Evolutionary conservation across 2,329 filamentous ascomycete species (phyloP).

Genomic region (Exserohilum turcica): DNA sequence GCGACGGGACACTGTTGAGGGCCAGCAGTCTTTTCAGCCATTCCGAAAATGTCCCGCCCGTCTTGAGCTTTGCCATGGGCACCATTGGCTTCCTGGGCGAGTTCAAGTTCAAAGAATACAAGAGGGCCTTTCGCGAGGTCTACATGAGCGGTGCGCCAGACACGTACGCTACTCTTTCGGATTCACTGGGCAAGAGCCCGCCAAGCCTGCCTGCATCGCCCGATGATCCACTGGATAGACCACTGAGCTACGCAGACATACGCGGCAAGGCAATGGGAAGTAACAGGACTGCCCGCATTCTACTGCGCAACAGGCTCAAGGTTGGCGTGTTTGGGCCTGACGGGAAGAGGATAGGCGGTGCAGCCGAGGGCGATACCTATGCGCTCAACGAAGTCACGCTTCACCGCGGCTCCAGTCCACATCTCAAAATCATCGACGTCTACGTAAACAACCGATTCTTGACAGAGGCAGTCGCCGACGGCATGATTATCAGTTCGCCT

Average conservation of each 20-base stretch:
- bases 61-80: slow-evolving; percentile 96
- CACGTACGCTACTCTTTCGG: slow-evolving; percentile 63
- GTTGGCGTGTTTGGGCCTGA: slow-evolving; percentile 80
- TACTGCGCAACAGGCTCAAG: slow-evolving; percentile 84
- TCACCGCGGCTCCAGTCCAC: slow-evolving; percentile 86
- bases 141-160: slow-evolving; percentile 76
- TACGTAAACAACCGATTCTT: slow-evolving; percentile 87
- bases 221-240: slow-evolving; percentile 42
- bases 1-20: slow-evolving; percentile 87
- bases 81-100: slow-evolving; percentile 93
- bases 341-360: slow-evolving; percentile 56
- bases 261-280: slow-evolving; percentile 82
- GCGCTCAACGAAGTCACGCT: slow-evolving; percentile 96
- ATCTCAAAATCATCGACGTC: slow-evolving; percentile 89
- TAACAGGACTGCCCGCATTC: slow-evolving; percentile 74
- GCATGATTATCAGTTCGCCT: slow-evolving; percentile 90
- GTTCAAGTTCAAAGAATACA: slow-evolving; percentile 94
- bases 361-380: slow-evolving; percentile 53
- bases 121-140: slow-evolving; percentile 87
- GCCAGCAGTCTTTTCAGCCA: slow-evolving; percentile 87
- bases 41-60: slow-evolving; percentile 79
- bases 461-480: slow-evolving; percentile 92
- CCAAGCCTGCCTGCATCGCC: slow-evolving; percentile 72
- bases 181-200: slow-evolving; percentile 70
- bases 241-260: slow-evolving; percentile 68